These are phyloP conservation scores for Neofusicoccum kwambonambiense DNA, from an alignment of 2,329 filamentous ascomycete genomes.

Conservation along the genomic window DNA sequence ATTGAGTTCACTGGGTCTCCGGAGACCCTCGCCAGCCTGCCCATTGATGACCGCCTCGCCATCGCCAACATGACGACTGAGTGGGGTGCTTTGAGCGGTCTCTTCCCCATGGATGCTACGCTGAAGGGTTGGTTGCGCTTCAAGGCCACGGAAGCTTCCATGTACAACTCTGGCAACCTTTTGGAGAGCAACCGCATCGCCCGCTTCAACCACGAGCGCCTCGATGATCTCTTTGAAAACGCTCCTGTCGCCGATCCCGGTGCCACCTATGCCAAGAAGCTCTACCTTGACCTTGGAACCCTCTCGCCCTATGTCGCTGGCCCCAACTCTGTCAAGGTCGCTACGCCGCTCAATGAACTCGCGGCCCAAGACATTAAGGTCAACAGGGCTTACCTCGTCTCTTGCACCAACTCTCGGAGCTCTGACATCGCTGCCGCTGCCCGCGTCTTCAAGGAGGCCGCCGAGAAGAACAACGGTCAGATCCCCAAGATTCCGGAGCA, in stretches of 20 bases:
- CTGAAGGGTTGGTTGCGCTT: conserved; percentile 71
- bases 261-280: conserved; percentile 77
- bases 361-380: conserved; percentile 72
- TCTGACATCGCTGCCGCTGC: conserved; percentile 82
- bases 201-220: conserved; percentile 68
- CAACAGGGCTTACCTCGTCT: conserved; percentile 83
- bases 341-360: conserved; percentile 73
- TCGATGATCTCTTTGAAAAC: conserved; percentile 71
- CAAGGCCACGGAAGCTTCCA: conserved; percentile 71
- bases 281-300: conserved; percentile 79
- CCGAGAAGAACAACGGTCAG: conserved; percentile 57
- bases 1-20: conserved; percentile 84
- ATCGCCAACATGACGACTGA: conserved; percentile 82
- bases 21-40: conserved; percentile 70
- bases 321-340: conserved; percentile 87
- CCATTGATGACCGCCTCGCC: conserved; percentile 71
- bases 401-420: conserved; percentile 81
- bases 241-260: conserved; percentile 69
- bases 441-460: conserved; percentile 78
- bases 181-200: conserved; percentile 48
- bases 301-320: conserved; percentile 82
- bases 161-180: conserved; percentile 54
- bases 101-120: conserved; percentile 77
- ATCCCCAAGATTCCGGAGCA: conserved; percentile 69
- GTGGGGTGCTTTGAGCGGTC: conserved; percentile 70